Evolutionary conservation across 2,329 filamentous ascomycete genomes (phyloP), one percentile per base, ranked within the genome.

Genomic region (Epichloe sylvatica): DNA sequence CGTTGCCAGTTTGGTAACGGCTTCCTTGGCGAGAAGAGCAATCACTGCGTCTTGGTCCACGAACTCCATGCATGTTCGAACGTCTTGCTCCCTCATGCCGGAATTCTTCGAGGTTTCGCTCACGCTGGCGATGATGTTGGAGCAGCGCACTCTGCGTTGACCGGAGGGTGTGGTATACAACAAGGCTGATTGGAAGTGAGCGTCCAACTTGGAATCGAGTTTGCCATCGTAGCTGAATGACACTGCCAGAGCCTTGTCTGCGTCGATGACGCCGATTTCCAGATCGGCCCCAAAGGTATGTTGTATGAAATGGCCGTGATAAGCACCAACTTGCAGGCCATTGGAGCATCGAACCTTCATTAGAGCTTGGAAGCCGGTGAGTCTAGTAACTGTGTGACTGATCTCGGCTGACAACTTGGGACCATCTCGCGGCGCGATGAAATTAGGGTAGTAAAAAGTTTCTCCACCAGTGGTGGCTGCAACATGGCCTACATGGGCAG

Each of bases 301-400:
- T 62, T 98, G 92, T 46, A 94, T 78, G 63, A 97, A 98, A 68
- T 94, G 95, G 57, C 92, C 92, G 60, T 95, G 88, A 62, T 98
- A 98, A n/a, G 81, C 80, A 15, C 87, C 81, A 15, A 98, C 84
- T 64, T 98, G 92, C 47, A 98, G 74, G 17, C 92, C 92, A 59
- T 95, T 98, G 17, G 90, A 96, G 70, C 92, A 98, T 54, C 92
- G 84, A 51, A 98, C 91, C 73, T 98, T 98, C 87, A 98, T 94
- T 58, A 98, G 72, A 19, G 89, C 89, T 67, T 96, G 91, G 70
- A 87, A 97, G 21, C 92, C 92, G 44, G 91, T 95, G 65, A 96
- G 90, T 54, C 92, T 78, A 3, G 82, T 89, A 33, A 96, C 80
- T 0, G 86, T 81, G 61, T 96, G 91, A 56, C 82, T 80, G 55